phyloP scores from a whole-genome alignment of 1,139 yeast species.

The Yamadazyma sp. region DNA sequence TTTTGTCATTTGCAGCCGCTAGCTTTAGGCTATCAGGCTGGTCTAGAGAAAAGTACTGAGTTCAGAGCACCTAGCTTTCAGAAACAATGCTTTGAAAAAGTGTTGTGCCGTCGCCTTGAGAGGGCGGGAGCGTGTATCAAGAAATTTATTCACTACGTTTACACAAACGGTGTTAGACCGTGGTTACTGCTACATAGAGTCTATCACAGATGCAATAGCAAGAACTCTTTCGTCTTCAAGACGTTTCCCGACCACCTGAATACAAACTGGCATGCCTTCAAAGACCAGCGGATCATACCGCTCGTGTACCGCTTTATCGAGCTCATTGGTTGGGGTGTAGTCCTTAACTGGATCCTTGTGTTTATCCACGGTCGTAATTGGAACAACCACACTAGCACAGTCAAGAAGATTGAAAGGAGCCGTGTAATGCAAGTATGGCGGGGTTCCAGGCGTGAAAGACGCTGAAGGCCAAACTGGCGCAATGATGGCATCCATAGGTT shows the following conservation, averaged over 20 bases:
- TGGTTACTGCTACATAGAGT: conserved; percentile 1
- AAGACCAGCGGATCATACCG: conserved; percentile 51
- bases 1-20: too few species aligned
- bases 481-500: conserved; percentile 33
- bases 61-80: too few species aligned
- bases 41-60: too few species aligned
- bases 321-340: conserved; percentile 20
- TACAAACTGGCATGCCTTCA: conserved; percentile 59
- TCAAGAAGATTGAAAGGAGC: conserved; percentile 55
- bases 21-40: too few species aligned
- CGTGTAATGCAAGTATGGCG: conserved; percentile 36
- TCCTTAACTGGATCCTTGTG: conserved; percentile 26
- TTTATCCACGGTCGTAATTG: conserved; percentile 48
- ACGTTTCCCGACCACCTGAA: conserved; percentile 56
- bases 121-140: too few species aligned
- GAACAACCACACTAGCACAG: conserved; percentile 53
- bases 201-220: conserved; percentile 11
- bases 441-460: conserved; percentile 22
- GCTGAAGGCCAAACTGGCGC: conserved; percentile 29
- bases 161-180: too few species aligned
- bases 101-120: too few species aligned
- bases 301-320: conserved; percentile 24
- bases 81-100: too few species aligned
- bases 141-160: too few species aligned
- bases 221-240: conserved; percentile 55